Evolutionary conservation across 805 yeast genomes (phyloP).

Genomic region (Candida jianshihensis): DNA sequence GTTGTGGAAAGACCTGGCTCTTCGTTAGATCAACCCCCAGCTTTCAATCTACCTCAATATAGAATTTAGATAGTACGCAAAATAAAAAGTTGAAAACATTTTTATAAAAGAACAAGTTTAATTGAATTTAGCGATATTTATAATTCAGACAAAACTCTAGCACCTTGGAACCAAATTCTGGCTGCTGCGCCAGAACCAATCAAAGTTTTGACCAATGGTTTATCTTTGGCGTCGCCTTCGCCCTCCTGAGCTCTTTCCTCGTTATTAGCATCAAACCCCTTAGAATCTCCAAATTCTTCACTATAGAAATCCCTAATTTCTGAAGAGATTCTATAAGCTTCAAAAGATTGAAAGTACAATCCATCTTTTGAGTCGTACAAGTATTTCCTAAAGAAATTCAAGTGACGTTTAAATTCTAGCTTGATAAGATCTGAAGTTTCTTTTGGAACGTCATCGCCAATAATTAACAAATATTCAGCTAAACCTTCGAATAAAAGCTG

Average conservation of each 20-base stretch:
- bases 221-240: constrained; percentile 26
- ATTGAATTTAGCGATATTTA: neutral
- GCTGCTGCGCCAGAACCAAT: constrained; percentile 66
- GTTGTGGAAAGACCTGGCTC: constrained; percentile 72
- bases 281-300: constrained; percentile 47
- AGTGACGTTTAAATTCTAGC: constrained; percentile 44
- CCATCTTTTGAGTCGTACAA: constrained; percentile 53
- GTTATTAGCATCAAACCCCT: constrained; percentile 40
- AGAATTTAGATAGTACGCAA: constrained; percentile 27
- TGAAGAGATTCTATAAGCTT: constrained; percentile 46
- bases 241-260: constrained; percentile 45
- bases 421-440: constrained; percentile 23
- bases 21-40: constrained; percentile 50
- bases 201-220: constrained; percentile 41
- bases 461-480: constrained; percentile 52
- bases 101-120: neutral
- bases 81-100: neutral
- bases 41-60: constrained; percentile 56
- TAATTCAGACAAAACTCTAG: constrained; percentile 41
- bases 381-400: constrained; percentile 50
- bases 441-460: constrained; percentile 34
- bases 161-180: constrained; percentile 61
- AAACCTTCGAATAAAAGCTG: constrained; percentile 62
- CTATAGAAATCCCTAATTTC: constrained; percentile 45
- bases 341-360: constrained; percentile 51